phyloP scores from a whole-genome alignment of 257 asterid species.

The Gentiana macrophylla region DNA sequence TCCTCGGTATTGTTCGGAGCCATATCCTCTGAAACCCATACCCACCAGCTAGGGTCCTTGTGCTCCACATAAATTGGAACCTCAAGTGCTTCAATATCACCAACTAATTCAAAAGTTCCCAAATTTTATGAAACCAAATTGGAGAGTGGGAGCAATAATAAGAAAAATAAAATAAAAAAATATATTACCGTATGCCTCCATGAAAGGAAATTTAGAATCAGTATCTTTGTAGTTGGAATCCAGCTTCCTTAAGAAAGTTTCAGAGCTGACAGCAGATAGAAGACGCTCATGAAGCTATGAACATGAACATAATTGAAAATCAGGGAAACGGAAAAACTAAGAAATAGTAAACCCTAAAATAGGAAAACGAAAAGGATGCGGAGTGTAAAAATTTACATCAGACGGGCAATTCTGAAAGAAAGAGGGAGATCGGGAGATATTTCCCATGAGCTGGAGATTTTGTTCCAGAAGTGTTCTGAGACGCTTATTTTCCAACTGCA shows the following conservation, averaged over 20 bases:
- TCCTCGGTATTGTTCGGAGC: conserved; percentile 46
- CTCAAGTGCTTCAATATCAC: conserved; percentile 51
- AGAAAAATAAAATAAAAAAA: not conserved
- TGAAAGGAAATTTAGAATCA: conserved; percentile 44
- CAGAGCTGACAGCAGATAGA: conserved; percentile 45
- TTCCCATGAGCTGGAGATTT: conserved; percentile 52
- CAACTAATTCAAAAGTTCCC: conserved; percentile 22
- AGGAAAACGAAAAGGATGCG: not conserved
- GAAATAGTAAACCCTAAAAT: not conserved
- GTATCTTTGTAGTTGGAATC: conserved; percentile 25
- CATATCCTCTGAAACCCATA: conserved; percentile 77
- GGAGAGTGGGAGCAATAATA: not conserved
- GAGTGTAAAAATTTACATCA: conserved; percentile 35
- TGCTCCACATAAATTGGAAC: conserved; percentile 50
- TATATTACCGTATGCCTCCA: conserved; percentile 58
- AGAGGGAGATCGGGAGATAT: conserved; percentile 42
- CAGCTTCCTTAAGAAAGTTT: conserved; percentile 48
- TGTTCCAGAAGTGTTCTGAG: conserved; percentile 63
- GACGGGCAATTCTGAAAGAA: conserved; percentile 48
- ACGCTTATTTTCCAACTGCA: conserved; percentile 60
- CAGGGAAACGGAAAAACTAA: not conserved
- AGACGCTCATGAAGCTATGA: conserved; percentile 67
- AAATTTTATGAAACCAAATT: not conserved
- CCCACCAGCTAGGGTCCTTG: conserved; percentile 95
- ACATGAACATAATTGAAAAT: not conserved